Percentiles rank a stretch among this genome's conserved stretches.
Evolutionary conservation across 768 basidiomycete genomes (phyloP).

Genomic region (Paxillus rubicundulus): DNA sequence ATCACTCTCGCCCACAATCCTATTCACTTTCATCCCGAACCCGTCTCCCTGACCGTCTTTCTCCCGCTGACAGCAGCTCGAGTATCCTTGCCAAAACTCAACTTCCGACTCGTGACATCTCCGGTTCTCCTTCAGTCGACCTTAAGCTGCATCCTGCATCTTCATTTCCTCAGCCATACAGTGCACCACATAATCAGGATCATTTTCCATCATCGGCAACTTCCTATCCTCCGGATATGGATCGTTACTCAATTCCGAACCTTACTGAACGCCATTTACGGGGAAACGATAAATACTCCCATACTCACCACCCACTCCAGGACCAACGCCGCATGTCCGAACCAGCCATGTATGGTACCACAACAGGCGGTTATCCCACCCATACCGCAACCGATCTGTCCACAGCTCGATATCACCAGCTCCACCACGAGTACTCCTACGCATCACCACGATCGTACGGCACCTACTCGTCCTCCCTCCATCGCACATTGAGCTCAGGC

Average conservation of each 20-base stretch:
- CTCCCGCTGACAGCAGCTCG: constrained; percentile 4
- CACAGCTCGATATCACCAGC: constrained; percentile 40
- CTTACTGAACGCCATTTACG: constrained; percentile 42
- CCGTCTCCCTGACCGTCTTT: constrained; percentile 8
- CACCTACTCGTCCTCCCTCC: constrained; percentile 40
- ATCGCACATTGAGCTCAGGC: constrained; percentile 44
- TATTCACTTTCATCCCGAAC: constrained; percentile 19
- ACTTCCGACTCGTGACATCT: constrained; percentile 19
- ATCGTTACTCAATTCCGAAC: constrained; percentile 37
- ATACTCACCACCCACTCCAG: constrained; percentile 37
- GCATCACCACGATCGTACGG: constrained; percentile 34
- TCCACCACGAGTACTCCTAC: constrained; percentile 39
- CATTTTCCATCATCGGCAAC: constrained; percentile 43
- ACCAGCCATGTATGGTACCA: constrained; percentile 48
- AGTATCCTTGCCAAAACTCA: background rate
- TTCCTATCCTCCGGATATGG: constrained; percentile 41
- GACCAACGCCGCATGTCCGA: constrained; percentile 73
- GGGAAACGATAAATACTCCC: constrained; percentile 34
- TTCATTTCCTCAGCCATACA: constrained; percentile 40
- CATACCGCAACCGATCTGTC: constrained; percentile 31
- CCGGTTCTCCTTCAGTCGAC: constrained; percentile 43
- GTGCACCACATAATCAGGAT: constrained; percentile 43
- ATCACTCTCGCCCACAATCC: constrained; percentile 17
- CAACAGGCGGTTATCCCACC: constrained; percentile 37
- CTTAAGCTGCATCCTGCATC: constrained; percentile 33